phyloP scores from a whole-genome alignment of 106 monocot genomes.

The Apostasia ramifera region DNA sequence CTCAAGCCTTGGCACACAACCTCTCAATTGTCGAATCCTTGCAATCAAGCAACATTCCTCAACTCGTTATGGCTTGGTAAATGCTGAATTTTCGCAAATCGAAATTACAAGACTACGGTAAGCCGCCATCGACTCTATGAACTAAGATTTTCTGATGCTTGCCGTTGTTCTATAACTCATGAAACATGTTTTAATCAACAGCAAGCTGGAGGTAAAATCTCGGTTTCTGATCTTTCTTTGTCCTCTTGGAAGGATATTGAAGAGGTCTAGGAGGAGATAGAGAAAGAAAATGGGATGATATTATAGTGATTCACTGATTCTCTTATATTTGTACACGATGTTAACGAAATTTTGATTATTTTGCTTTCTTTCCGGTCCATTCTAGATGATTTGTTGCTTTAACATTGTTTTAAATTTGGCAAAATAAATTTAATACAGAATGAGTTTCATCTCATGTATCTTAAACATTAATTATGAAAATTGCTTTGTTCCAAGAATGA shows the following conservation, averaged over 20 bases:
- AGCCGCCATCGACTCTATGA: background rate
- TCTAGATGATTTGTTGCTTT: no score
- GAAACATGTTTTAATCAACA: constrained; percentile 9
- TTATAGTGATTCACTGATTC: no score
- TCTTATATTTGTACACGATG: no score
- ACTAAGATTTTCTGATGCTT: background rate
- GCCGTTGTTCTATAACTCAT: background rate
- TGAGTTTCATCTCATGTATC: no score
- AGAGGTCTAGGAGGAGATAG: constrained; percentile 31
- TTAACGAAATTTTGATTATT: no score
- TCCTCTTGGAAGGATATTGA: constrained; percentile 25
- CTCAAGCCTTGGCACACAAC: constrained; percentile 9
- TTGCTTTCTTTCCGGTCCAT: no score
- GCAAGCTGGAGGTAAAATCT: constrained; percentile 19
- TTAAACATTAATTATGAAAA: no score
- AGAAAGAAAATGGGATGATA: background rate
- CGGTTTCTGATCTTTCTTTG: constrained; percentile 34
- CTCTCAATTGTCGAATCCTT: constrained; percentile 39
- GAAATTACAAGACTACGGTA: constrained; percentile 24
- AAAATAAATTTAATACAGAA: no score
- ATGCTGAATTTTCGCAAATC: constrained; percentile 47
- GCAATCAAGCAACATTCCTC: constrained; percentile 36
- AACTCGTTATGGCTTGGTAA: constrained; percentile 16
- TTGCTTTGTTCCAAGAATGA: no score
- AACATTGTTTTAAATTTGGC: no score